Evolutionary conservation across 345 rosid species (phyloP).

Genomic region (Pelargonium nanum): DNA sequence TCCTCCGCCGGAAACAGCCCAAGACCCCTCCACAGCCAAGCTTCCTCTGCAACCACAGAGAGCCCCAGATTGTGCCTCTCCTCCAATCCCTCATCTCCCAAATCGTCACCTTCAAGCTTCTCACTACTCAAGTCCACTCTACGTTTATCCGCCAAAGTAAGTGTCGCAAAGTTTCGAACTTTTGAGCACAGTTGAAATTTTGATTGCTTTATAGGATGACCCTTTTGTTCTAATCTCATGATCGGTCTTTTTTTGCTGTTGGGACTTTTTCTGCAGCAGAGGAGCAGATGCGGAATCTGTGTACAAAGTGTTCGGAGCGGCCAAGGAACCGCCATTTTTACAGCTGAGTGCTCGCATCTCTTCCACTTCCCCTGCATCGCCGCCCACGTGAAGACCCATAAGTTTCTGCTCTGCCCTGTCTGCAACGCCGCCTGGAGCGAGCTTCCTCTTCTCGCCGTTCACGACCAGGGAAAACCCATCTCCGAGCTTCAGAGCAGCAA

Average conservation of each 20-base stretch:
- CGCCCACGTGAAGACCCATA: slow-evolving; percentile 30
- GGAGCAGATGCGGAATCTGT: slow-evolving; percentile 69
- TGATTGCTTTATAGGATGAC: neutral
- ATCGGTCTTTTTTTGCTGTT: neutral
- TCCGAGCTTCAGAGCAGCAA: slow-evolving; percentile 4
- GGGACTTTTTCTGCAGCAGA: slow-evolving; percentile 20
- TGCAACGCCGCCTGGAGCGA: slow-evolving; percentile 63
- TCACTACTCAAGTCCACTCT: slow-evolving; percentile 57
- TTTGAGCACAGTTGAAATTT: neutral
- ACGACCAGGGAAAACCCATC: slow-evolving; percentile 12
- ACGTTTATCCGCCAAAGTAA: slow-evolving; percentile 51
- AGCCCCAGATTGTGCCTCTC: slow-evolving; percentile 35
- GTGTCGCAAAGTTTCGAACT: neutral
- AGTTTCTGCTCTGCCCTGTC: slow-evolving; percentile 54
- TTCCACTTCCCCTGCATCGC: slow-evolving; percentile 77
- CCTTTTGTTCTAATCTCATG: neutral
- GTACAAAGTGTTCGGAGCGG: slow-evolving; percentile 52
- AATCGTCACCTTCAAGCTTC: slow-evolving; percentile 61
- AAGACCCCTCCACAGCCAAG: slow-evolving; percentile 41
- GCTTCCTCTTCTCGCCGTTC: slow-evolving; percentile 24
- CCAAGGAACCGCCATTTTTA: slow-evolving; percentile 72
- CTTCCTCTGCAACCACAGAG: slow-evolving; percentile 14
- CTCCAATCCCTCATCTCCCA: slow-evolving; percentile 64
- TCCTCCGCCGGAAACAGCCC: slow-evolving; percentile 52
- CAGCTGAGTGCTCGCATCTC: slow-evolving; percentile 73